These are phyloP conservation scores for Ceratobasidium sp. DNA, from an alignment of 1,284 basidiomycete genomes.

Conservation along the genomic window DNA sequence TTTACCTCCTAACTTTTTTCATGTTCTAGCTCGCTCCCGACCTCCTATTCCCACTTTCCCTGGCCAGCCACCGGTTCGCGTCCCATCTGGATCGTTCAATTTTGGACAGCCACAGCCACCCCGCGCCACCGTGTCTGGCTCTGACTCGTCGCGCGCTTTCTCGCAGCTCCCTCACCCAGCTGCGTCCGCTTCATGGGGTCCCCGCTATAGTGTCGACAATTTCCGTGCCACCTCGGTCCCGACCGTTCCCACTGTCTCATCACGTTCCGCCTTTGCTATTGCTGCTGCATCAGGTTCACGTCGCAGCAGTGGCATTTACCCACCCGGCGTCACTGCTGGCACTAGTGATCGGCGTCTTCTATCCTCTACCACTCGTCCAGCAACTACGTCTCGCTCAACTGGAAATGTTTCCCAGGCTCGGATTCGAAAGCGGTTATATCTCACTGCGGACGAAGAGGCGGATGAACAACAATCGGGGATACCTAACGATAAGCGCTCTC, in stretches of 20 bases:
- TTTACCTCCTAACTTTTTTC: slow-evolving; percentile 4
- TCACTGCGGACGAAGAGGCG: slow-evolving; percentile 42
- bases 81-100: slow-evolving; percentile 31
- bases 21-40: slow-evolving; percentile 23
- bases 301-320: slow-evolving; percentile 3
- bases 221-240: slow-evolving; percentile 35
- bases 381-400: slow-evolving; percentile 3
- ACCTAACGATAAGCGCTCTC: slow-evolving; percentile 40
- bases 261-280: slow-evolving; percentile 26
- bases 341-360: slow-evolving; percentile 2
- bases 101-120: background rate
- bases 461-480: slow-evolving; percentile 14
- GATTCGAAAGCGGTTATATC: slow-evolving; percentile 35
- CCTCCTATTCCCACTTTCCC: slow-evolving; percentile 36
- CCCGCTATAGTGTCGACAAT: slow-evolving; percentile 24
- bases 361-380: slow-evolving; percentile 16
- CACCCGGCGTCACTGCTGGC: background rate
- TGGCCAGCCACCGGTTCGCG: slow-evolving; percentile 29
- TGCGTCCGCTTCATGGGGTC: slow-evolving; percentile 27
- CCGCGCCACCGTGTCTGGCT: background rate
- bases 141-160: slow-evolving; percentile 28
- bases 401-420: slow-evolving; percentile 22
- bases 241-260: slow-evolving; percentile 29
- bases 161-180: slow-evolving; percentile 35
- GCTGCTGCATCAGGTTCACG: slow-evolving; percentile 25